Conservation (phyloP, 352 stramenopile genomes). For the Plasmopara viticola region DNA sequence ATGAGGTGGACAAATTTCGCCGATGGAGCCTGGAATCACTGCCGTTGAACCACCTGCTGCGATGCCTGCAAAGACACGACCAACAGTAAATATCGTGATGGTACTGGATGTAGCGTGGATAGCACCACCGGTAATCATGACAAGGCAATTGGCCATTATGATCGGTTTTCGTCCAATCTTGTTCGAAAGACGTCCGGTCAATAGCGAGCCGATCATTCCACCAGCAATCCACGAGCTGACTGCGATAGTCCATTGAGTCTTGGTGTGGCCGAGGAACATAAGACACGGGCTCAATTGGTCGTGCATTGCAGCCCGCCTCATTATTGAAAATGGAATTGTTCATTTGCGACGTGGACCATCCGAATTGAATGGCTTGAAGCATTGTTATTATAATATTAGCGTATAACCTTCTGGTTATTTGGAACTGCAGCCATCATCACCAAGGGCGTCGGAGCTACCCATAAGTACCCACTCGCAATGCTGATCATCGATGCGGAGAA, state of each 20-base stretch:
- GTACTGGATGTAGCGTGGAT: constrained; percentile 21
- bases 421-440: constrained; percentile 20
- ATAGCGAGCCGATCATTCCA: too few species aligned
- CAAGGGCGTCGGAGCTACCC: background rate
- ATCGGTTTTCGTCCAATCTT: background rate
- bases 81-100: constrained; percentile 30
- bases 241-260: too few species aligned
- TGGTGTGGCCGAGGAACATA: too few species aligned
- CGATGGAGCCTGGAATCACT: constrained; percentile 30
- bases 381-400: constrained; percentile 40
- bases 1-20: too few species aligned
- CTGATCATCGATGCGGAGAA: constrained; percentile 22
- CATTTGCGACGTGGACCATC: constrained; percentile 50
- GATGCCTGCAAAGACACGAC: constrained; percentile 36
- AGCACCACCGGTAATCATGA: constrained; percentile 35
- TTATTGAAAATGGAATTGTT: constrained; percentile 33
- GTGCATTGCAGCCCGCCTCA: constrained; percentile 35
- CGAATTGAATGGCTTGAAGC: constrained; percentile 34
- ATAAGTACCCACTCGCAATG: constrained; percentile 17
- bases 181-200: background rate
- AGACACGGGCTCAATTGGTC: constrained; percentile 17
- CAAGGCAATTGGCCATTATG: background rate
- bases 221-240: too few species aligned
- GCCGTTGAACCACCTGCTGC: constrained; percentile 29
- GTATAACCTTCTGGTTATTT: constrained; percentile 33